A percentile compares a stretch with the other conserved stretches of the same genome.
These are phyloP conservation scores for Capsella bursapastoris DNA, from an alignment of 345 rosid species.

Conservation along the genomic window DNA sequence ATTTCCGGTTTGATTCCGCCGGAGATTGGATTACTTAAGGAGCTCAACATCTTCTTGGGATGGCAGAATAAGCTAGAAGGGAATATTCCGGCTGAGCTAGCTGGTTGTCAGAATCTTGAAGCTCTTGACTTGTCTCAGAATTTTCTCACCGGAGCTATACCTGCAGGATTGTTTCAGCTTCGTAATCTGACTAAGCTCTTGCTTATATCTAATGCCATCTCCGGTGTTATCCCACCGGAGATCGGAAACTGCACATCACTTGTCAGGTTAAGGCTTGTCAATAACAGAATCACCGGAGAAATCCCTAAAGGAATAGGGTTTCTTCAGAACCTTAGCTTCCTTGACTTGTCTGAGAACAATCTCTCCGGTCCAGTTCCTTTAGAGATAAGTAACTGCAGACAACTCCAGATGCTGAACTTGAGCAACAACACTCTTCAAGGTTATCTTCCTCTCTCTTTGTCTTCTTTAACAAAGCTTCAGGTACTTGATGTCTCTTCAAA, in stretches of 20 bases:
- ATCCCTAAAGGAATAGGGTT: constrained; percentile 71
- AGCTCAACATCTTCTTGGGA: constrained; percentile 70
- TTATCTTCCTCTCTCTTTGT: constrained; percentile 64
- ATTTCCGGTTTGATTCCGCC: constrained; percentile 72
- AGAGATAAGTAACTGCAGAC: constrained; percentile 75
- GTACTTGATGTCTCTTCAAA: constrained; percentile 71
- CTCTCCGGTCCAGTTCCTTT: constrained; percentile 66
- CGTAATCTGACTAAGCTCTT: constrained; percentile 75
- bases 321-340: constrained; percentile 69
- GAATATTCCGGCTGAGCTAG: constrained; percentile 65
- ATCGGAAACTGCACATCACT: constrained; percentile 71
- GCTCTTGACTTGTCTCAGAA: constrained; percentile 80
- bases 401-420: constrained; percentile 71
- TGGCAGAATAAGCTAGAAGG: constrained; percentile 86
- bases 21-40: constrained; percentile 68
- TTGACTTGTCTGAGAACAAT: constrained; percentile 68
- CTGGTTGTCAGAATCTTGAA: constrained; percentile 65
- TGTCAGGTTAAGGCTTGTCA: constrained; percentile 63
- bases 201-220: constrained; percentile 70
- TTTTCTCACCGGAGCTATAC: constrained; percentile 69
- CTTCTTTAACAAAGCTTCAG: constrained; percentile 62
- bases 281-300: constrained; percentile 62
- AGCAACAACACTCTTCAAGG: constrained; percentile 84
- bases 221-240: constrained; percentile 71
- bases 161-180: constrained; percentile 67